Evolutionary conservation across 2,329 filamentous ascomycete species (phyloP), one percentile per base, ranked within the genome.

Genomic region (Blumeria hordei): DNA sequence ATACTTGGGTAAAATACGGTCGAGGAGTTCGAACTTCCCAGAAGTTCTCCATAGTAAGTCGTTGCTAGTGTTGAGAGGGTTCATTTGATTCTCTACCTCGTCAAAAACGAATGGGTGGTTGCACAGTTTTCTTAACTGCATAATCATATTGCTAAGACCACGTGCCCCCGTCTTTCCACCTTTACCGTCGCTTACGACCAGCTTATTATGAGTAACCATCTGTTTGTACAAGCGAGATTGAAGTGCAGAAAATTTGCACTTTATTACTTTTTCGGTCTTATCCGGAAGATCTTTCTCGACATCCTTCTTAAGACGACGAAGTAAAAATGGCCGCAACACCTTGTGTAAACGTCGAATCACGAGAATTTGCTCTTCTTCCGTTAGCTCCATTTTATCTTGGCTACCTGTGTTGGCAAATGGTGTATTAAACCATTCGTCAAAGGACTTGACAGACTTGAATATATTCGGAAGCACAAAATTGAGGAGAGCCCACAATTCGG

Each of bases 351-450:
- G 90, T 66, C 88, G 85, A 75, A 98, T 98, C 64, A 98, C 88
- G 56, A 98, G 83, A 69, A 98, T 79, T 67, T 94, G 88, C 70
- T 98, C 92, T 92, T 98, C 92, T 92, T 98, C 92, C 11, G 85
- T 94, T 59, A 98, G 74, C 66, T 96, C 90, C 85, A 98, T 98
- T 74, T 92, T 94, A 69, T 98, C 92, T 69, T 96, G 90, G 43
- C 87, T 82, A 69, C 92, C 92, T 5, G 92, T 98, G 67, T 98
- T 98, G 62, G 92, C 92, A 67, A 98, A 98, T 0, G 92, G 92
- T 32, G 92, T 98, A 67, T 96, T 98, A 79, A 98, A 98, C 92
- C 92, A 98, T 68, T 98, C 92, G 67, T 98, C 92, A 65, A 98
- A 98, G 1, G 90, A 96, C 67, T 92, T 95, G 59, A 90, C 88